phyloP scores from a whole-genome alignment of 2,329 filamentous ascomycete species.

The Calcarisporium arbuscula region DNA sequence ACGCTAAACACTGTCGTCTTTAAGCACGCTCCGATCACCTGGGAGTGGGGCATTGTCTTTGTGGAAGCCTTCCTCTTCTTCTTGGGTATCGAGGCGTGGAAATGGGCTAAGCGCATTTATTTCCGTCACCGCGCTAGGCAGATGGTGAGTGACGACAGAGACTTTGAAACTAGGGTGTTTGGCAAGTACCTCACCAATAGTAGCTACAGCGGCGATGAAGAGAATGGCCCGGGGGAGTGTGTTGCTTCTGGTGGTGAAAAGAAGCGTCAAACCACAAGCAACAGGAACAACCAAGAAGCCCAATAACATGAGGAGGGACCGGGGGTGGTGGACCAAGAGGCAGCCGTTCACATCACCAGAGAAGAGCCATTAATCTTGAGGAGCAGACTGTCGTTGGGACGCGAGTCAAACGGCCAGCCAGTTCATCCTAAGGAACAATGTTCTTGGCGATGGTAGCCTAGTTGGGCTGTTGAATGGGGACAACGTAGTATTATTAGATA shows the following conservation, averaged over 20 bases:
- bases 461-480: too few species aligned
- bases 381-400: too few species aligned
- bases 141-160: slow-evolving; percentile 11
- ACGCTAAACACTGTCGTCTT: slow-evolving; percentile 51
- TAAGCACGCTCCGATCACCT: slow-evolving; percentile 50
- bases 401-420: too few species aligned
- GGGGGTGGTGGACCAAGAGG: too few species aligned
- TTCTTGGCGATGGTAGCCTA: too few species aligned
- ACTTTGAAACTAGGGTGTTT: slow-evolving; percentile 27
- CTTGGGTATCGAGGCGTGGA: slow-evolving; percentile 50
- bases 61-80: slow-evolving; percentile 51
- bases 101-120: slow-evolving; percentile 47
- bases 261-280: slow-evolving; percentile 4
- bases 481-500: too few species aligned
- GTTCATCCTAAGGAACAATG: too few species aligned
- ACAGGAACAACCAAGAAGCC: neutral
- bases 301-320: too few species aligned
- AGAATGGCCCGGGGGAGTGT: slow-evolving; percentile 4
- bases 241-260: slow-evolving; percentile 7
- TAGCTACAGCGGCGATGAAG: slow-evolving; percentile 13
- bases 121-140: slow-evolving; percentile 13
- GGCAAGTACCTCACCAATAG: slow-evolving; percentile 22
- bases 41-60: slow-evolving; percentile 57
- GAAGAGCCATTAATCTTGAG: too few species aligned
- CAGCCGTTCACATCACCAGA: too few species aligned